Conservation (phyloP, 345 rosid genomes). For the Jatropha curcas region DNA sequence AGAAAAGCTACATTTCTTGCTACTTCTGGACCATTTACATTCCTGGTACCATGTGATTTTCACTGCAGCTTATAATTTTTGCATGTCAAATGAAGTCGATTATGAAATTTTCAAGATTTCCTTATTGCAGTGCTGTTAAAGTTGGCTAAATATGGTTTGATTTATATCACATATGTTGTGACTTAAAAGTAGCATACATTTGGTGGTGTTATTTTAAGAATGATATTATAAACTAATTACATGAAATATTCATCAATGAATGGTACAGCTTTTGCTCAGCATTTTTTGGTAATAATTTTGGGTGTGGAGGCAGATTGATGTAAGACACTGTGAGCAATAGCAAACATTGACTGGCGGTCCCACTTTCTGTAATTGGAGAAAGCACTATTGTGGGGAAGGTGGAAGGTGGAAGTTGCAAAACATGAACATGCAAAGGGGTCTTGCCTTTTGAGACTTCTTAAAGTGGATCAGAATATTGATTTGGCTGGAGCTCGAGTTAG, state of each 20-base stretch:
- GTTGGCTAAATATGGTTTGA: not conserved
- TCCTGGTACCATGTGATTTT: constrained; percentile 53
- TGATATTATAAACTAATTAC: not conserved
- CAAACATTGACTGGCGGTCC: too few species aligned
- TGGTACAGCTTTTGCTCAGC: too few species aligned
- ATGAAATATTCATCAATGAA: not conserved
- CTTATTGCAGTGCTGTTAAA: not conserved
- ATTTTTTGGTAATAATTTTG: not conserved
- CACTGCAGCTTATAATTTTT: not conserved
- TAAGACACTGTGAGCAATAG: too few species aligned
- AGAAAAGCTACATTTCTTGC: constrained; percentile 71
- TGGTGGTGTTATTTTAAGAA: too few species aligned
- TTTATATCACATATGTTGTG: not conserved
- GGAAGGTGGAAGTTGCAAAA: too few species aligned
- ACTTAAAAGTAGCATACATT: not conserved
- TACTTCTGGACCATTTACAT: constrained; percentile 67
- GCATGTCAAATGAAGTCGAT: not conserved
- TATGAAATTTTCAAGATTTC: not conserved
- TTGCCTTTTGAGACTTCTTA: not conserved
- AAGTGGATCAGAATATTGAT: not conserved
- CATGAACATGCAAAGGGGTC: too few species aligned
- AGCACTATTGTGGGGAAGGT: too few species aligned
- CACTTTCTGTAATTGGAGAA: too few species aligned
- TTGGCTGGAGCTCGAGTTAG: not conserved
- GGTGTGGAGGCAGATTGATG: not conserved